Conservation (phyloP, 2,329 filamentous ascomycete species). For the Neobulgaria alba region DNA sequence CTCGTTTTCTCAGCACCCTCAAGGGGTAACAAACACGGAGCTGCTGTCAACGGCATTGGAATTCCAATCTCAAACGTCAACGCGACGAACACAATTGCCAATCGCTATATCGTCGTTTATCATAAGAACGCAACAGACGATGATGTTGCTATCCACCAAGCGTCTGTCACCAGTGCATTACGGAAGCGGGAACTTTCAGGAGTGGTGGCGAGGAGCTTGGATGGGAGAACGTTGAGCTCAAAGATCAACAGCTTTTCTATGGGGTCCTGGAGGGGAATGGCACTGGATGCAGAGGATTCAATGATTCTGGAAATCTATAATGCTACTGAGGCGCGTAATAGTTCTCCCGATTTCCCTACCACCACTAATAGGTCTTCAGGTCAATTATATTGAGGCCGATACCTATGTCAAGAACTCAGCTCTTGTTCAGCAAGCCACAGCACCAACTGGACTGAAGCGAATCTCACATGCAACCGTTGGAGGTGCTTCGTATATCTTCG, state of each 20-base stretch:
- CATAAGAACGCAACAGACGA: constrained; percentile 43
- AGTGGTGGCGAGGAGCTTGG: constrained; percentile 37
- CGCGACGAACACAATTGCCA: constrained; percentile 40
- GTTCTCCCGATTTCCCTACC: not conserved
- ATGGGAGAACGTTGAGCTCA: constrained; percentile 34
- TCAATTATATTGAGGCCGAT: constrained; percentile 47
- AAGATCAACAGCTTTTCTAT: constrained; percentile 39
- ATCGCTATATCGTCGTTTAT: constrained; percentile 57
- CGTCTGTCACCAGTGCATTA: constrained; percentile 39
- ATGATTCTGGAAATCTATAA: constrained; percentile 42
- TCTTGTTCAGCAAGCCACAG: constrained; percentile 42
- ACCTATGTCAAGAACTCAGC: constrained; percentile 37
- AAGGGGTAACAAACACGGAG: constrained; percentile 1
- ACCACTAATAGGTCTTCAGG: constrained; percentile 27
- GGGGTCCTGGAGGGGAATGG: constrained; percentile 43
- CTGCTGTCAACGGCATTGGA: constrained; percentile 26
- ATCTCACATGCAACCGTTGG: constrained; percentile 23
- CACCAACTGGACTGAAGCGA: constrained; percentile 32
- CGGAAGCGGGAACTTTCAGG: constrained; percentile 44
- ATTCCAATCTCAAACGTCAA: constrained; percentile 42
- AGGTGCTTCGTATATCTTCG: constrained; percentile 26
- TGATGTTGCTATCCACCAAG: constrained; percentile 41
- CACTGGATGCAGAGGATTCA: constrained; percentile 41
- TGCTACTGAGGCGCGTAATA: constrained; percentile 25
- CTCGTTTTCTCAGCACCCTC: not conserved